Evolutionary conservation across 2,329 filamentous ascomycete genomes (phyloP).

Genomic region (Aspergillus brunneoviolaceus): DNA sequence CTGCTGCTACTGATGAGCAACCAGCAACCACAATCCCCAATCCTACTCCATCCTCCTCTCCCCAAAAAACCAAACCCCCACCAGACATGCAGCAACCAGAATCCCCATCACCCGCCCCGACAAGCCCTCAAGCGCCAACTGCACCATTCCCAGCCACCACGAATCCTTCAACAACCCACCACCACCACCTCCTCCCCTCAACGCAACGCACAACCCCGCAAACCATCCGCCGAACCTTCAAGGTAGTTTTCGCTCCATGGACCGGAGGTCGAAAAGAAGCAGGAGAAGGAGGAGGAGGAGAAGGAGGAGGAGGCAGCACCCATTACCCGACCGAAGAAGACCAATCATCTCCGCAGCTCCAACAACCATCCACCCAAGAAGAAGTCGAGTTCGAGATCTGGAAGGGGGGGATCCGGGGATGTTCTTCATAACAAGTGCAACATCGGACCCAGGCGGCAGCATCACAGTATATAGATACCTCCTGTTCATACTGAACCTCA

Average conservation of each 20-base stretch:
- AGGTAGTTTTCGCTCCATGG: conserved; percentile 87
- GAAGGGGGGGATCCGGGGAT: conserved; percentile 55
- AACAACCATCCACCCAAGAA: conserved; percentile 5
- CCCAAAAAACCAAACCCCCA: neutral
- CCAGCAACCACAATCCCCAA: neutral
- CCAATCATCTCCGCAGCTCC: conserved; percentile 46
- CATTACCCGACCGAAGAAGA: conserved; percentile 21
- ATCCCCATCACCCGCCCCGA: neutral
- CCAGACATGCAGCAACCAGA: neutral
- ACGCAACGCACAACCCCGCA: neutral
- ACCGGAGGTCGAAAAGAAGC: conserved; percentile 42
- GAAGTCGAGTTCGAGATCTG: conserved; percentile 72
- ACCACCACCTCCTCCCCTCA: neutral
- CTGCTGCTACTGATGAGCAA: neutral
- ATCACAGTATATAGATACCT: too few relatives aligned
- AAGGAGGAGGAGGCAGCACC: too few relatives aligned
- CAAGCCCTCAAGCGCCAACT: neutral
- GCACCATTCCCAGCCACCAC: too few relatives aligned
- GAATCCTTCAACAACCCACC: neutral
- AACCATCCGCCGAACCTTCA: conserved; percentile 69
- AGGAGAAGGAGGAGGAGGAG: too few relatives aligned
- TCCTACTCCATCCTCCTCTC: neutral
- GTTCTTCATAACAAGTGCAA: neutral
- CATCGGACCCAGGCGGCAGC: too few relatives aligned
- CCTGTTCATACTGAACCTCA: too few relatives aligned